A percentile compares a stretch with the other conserved stretches of the same genome.
Conservation (phyloP, 2,329 filamentous ascomycete species). For the Fusarium denticulatum region DNA sequence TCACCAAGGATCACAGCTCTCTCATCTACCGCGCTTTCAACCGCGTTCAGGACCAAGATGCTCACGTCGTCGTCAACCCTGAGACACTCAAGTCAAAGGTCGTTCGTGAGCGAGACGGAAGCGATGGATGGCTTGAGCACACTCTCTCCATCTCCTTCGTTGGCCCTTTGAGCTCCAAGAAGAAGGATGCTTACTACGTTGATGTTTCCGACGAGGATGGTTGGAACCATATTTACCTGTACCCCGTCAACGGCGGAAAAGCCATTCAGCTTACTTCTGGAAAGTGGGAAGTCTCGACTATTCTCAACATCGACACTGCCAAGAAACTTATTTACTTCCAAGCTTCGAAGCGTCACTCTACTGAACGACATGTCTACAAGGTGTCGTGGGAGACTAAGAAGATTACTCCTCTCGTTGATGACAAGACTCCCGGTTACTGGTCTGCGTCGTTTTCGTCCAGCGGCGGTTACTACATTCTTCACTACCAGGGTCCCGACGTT, state of each 20-base stretch:
- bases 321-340: constrained; percentile 70
- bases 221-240: constrained; percentile 76
- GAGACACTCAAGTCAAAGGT: constrained; percentile 56
- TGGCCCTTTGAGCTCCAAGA: constrained; percentile 53
- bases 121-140: constrained; percentile 71
- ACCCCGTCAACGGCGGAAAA: constrained; percentile 65
- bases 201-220: constrained; percentile 74
- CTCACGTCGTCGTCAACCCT: constrained; percentile 68
- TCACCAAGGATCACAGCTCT: constrained; percentile 68
- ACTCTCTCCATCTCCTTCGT: constrained; percentile 65
- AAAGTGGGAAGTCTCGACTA: constrained; percentile 70
- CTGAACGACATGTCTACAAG: constrained; percentile 74
- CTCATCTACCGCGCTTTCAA: constrained; percentile 74
- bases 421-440: constrained; percentile 67
- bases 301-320: constrained; percentile 67
- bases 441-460: constrained; percentile 71
- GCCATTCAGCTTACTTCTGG: constrained; percentile 69
- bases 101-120: constrained; percentile 66
- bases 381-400: constrained; percentile 66
- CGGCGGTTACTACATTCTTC: constrained; percentile 72
- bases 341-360: constrained; percentile 72
- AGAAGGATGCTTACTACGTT: constrained; percentile 64
- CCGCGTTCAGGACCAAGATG: constrained; percentile 73
- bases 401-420: constrained; percentile 70
- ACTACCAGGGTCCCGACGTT: constrained; percentile 72